A percentile compares a stretch with the other conserved stretches of the same genome.
These are phyloP conservation scores for Amanita jacksonii DNA, from an alignment of 768 basidiomycete species.

Conservation along the genomic window DNA sequence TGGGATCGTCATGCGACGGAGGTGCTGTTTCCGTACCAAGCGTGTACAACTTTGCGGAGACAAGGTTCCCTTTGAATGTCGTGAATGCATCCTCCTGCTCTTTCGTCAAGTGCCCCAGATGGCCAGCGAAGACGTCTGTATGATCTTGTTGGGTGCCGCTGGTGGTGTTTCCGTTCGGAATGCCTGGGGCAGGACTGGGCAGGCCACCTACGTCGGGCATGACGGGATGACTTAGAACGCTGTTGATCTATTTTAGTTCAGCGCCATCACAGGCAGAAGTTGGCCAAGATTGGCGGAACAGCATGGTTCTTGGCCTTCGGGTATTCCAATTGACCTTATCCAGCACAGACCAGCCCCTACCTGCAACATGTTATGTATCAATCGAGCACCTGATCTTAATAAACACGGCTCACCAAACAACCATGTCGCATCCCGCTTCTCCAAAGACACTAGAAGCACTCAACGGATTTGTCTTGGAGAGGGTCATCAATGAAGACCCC, in stretches of 20 bases:
- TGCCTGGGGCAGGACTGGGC: no score
- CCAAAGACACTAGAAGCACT: slow-evolving; percentile 21
- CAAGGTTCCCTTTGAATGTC: slow-evolving; percentile 44
- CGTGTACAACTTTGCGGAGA: slow-evolving; percentile 41
- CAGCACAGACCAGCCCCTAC: no score
- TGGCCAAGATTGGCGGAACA: no score
- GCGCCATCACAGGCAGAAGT: no score
- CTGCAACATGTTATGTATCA: no score
- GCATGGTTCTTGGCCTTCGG: no score
- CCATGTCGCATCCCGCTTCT: background rate
- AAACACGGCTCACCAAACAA: background rate
- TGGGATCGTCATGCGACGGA: slow-evolving; percentile 56
- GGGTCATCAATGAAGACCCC: slow-evolving; percentile 53
- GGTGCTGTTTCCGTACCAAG: slow-evolving; percentile 20
- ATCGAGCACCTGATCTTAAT: no score
- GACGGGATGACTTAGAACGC: background rate
- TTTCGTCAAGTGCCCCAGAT: slow-evolving; percentile 42
- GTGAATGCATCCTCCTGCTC: slow-evolving; percentile 39
- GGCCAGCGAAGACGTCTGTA: slow-evolving; percentile 28
- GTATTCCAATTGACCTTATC: no score
- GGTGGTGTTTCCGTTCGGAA: background rate
- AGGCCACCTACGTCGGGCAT: background rate
- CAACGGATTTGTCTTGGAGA: slow-evolving; percentile 44
- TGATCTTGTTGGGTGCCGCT: background rate
- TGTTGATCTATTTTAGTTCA: no score